Base-by-base conservation (phyloP, 495 filamentous ascomycete species). In the Staphylotrichum longicolle region DNA sequence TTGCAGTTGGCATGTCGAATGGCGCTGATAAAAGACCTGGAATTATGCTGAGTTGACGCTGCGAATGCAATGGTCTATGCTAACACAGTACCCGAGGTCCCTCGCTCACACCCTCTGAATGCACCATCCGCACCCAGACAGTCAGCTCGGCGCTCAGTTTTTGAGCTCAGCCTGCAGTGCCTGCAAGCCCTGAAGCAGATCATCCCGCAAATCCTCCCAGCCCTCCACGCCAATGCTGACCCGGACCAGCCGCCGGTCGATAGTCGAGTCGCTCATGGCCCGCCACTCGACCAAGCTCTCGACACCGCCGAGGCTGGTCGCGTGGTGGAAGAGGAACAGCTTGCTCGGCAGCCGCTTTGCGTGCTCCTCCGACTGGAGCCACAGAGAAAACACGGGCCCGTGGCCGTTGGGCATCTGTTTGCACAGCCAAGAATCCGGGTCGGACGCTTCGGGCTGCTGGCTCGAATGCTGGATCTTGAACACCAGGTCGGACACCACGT, bases 221-320 rank as follows among this genome's bases (percentile, higher is more conserved):
- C 80, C 84, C 77, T 98, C 94, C 15, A 96, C 77, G 0, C 94
- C 94, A 48, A 96, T 76, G 73, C 91, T 96, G 50, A 98, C 74
- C 56, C 94, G 80, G 72, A 96, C 69, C 70, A 98, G 70, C 64
- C 84, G 76, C 65, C 78, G 82, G 72, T 96, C 91, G 56, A 91
- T 87, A 9, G 63, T 78, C 12, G 72, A 52, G 79, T 98, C 94
- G 57, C 83, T 86, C 93, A 98, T 93, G 32, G 88, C 84, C 57
- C 88, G 74, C 88, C 90, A 92, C 78, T 94, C 91, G 68, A 98
- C 89, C 81, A 97, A 75, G 65, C 88, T 91, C 83, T 98, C 94
- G 9, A 98, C 91, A 2, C 93, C 91, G 4, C 94, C 94, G 6
- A 98, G 74, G 72, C 88, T 93, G 14, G 94, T 98, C 7, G 94